These are phyloP conservation scores for Rhizomucor miehei DNA, from an alignment of 371 early-diverging fungal species.

Conservation along the genomic window DNA sequence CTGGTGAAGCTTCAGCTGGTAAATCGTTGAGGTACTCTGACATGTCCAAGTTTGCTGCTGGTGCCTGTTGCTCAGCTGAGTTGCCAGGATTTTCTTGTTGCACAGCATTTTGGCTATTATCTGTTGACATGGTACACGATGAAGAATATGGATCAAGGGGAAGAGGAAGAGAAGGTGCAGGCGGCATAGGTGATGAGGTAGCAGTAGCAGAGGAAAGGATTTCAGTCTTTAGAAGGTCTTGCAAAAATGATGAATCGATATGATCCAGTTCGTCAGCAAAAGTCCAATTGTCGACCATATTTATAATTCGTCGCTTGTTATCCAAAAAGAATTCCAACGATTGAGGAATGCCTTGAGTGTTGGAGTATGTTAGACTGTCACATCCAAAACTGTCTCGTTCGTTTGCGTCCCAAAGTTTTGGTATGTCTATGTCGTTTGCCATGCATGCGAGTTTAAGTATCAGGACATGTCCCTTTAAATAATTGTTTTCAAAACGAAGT, in stretches of 20 bases:
- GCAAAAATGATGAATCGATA: neutral
- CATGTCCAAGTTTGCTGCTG: conserved; percentile 1
- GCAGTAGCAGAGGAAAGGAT: no score
- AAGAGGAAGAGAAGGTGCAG: no score
- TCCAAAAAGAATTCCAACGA: conserved; percentile 17
- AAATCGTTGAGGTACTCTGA: conserved; percentile 4
- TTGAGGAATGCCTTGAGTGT: conserved; percentile 14
- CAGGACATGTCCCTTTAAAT: conserved; percentile 28
- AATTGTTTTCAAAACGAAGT: conserved; percentile 31
- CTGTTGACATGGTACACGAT: no score
- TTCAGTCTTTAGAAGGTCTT: no score
- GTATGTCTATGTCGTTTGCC: conserved; percentile 32
- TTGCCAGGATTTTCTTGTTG: no score
- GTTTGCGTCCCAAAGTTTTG: conserved; percentile 35
- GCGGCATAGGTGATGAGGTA: no score
- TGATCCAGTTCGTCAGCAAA: neutral
- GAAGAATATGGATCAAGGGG: no score
- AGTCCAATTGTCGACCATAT: neutral
- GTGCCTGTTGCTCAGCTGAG: conserved; percentile 1
- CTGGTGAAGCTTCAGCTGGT: neutral
- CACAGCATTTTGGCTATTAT: neutral
- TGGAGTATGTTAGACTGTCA: conserved; percentile 4
- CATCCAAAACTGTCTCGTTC: conserved; percentile 6
- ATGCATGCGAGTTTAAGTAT: conserved; percentile 33
- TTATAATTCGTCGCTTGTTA: conserved; percentile 12